Conservation (phyloP, 148 eudicot species). For the Amaranthus cruentus region DNA sequence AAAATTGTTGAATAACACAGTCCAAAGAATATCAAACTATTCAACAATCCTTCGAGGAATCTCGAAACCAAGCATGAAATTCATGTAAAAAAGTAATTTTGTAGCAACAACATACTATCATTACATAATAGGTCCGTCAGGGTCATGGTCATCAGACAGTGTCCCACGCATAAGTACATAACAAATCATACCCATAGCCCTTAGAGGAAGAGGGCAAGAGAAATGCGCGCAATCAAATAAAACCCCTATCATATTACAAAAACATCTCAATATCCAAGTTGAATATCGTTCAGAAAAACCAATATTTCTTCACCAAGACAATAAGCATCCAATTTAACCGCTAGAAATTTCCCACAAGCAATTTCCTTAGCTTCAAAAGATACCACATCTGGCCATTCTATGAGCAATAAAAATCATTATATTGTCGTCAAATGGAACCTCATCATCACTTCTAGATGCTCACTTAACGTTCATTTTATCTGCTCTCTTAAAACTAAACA, state of each 20-base stretch:
- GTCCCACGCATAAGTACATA: too few relatives aligned
- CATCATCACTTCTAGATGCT: too few relatives aligned
- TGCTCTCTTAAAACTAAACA: neutral
- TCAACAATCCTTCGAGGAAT: neutral
- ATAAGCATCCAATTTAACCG: constrained; percentile 6
- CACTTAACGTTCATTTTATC: too few relatives aligned
- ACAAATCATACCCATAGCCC: too few relatives aligned
- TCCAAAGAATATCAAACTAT: neutral
- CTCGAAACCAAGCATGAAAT: neutral
- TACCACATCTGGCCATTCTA: neutral
- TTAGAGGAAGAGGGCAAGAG: too few relatives aligned
- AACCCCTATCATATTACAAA: too few relatives aligned
- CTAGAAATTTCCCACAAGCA: neutral
- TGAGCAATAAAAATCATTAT: neutral
- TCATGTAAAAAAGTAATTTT: neutral
- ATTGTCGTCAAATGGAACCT: too few relatives aligned
- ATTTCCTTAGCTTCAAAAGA: neutral
- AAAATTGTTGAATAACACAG: neutral
- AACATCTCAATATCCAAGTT: neutral
- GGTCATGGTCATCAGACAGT: too few relatives aligned
- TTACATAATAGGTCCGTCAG: too few relatives aligned
- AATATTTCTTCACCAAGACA: neutral
- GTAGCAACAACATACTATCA: too few relatives aligned
- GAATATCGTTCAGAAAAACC: constrained; percentile 2
- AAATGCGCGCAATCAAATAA: too few relatives aligned